Evolutionary conservation across 768 basidiomycete genomes (phyloP), one percentile per base, ranked within the genome.

Genomic region (Xerocomellus intermedius): DNA sequence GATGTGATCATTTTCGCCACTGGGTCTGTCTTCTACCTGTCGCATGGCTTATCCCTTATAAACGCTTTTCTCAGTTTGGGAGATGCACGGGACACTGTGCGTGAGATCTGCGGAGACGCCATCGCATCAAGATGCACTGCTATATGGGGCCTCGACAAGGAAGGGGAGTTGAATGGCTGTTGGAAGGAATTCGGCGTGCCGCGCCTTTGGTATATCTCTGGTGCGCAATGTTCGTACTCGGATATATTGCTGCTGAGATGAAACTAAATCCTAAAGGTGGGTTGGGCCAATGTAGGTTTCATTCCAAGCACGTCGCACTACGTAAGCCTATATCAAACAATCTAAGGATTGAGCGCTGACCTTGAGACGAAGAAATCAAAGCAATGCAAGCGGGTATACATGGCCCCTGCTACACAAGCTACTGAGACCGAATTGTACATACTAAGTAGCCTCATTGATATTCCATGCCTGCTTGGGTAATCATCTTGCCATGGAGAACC

Each of bases 121-220:
- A 57, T 80, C 8, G 74, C 71, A 1, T 62, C 73, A 42, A 69
- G 74, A 62, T 69, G 83, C 55, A 73, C 77, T 44, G 70, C 75
- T 26, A 68, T 86, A 28, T 82, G 86, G 87, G 81, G 85, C 35
- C 57, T 87, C 41, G 76, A 85, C 63, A 69, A 74, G 37, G 83
- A 89, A 69, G 83, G 85, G 1, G 84, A 88, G 63, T 61, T 83
- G 26, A 67, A 75, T 6, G 79, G 79, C 1, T 69, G 51, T 33
- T 68, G 62, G 60, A 60, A 61, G 33, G 57, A 67, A 26, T 64
- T 57, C 28, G 61, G 61, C 47, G 54, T 41, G 32, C 33, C 50
- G 13, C 32, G 19, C n/a, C 39, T 52, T n/a, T 62, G 42, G 48
- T 42, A 39, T 21, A 28, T 54, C 32, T 44, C 22, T n/a, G 48